Evolutionary conservation across 1,139 yeast species (phyloP).

Genomic region (Barnettozyma hawaiiensis): DNA sequence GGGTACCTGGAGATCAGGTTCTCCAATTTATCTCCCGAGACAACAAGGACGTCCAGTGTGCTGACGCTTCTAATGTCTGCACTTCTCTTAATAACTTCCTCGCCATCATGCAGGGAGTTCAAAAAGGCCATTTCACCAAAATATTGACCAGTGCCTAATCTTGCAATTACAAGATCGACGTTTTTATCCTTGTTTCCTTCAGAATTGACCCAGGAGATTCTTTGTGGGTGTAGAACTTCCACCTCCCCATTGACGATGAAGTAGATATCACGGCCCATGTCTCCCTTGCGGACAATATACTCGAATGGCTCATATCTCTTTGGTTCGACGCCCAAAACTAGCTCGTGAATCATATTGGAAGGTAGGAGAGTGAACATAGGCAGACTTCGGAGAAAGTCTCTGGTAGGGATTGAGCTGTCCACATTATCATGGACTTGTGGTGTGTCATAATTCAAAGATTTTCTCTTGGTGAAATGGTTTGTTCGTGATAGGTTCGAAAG

Average conservation of each 20-base stretch:
- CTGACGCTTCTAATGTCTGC: slow-evolving; percentile 62
- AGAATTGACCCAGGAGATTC: slow-evolving; percentile 20
- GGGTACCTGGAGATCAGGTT: slow-evolving; percentile 54
- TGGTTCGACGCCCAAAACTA: slow-evolving; percentile 61
- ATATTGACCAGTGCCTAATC: slow-evolving; percentile 56
- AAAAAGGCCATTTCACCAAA: slow-evolving; percentile 77
- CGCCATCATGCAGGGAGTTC: slow-evolving; percentile 35
- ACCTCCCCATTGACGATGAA: slow-evolving; percentile 66
- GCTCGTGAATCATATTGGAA: slow-evolving; percentile 49
- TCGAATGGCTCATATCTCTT: slow-evolving; percentile 49
- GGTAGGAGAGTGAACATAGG: slow-evolving; percentile 58
- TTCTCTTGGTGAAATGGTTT: neutral
- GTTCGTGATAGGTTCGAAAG: slow-evolving; percentile 2
- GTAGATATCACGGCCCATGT: slow-evolving; percentile 55
- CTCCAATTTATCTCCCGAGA: slow-evolving; percentile 48
- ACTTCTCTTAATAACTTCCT: slow-evolving; percentile 35
- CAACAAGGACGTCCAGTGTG: slow-evolving; percentile 53
- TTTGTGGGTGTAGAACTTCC: slow-evolving; percentile 50
- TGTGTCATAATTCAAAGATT: neutral
- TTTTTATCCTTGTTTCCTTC: slow-evolving; percentile 18
- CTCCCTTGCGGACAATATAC: slow-evolving; percentile 54
- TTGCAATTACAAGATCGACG: slow-evolving; percentile 44
- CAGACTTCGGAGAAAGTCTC: slow-evolving; percentile 50
- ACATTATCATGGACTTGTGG: slow-evolving; percentile 33
- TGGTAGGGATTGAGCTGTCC: slow-evolving; percentile 49